Evolutionary conservation across 805 yeast species (phyloP), one percentile per base, ranked within the genome.

Genomic region (Kodamaea leandrae): DNA sequence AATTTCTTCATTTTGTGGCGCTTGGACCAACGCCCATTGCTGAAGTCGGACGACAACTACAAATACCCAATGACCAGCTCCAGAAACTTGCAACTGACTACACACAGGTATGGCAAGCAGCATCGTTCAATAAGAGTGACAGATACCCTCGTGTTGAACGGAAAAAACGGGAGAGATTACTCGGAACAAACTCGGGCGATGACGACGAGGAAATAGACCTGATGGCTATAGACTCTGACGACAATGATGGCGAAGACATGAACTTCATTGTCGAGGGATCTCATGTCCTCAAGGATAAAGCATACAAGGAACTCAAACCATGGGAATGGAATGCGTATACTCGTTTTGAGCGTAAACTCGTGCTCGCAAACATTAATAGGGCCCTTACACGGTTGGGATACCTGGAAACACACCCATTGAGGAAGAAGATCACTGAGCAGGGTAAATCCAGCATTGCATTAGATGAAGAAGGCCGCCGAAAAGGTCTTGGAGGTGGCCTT

Each of bases 1-100:
- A 72, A 38, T 59, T 76, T 27, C 50, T 74, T 16, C 73, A 72
- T 46, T 54, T 71, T 18, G 50, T 77, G 26, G 77, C 82, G 1
- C 53, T 76, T 30, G 81, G 78, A 1, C 79, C 81, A 2, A 54
- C 60, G 13, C 52, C 74, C 1, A 46, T 55, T 1, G 48, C 52
- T 2, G 58, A 57, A 1, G 48, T 76, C 9, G 44, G 58, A 6
- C 46, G 48, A 12, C 32, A 35, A 3, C 36, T 48, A 28, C 36
- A 36, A 23, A 29, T 32, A 17, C 36, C 39, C 20, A 23, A 52
- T 58, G 60, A 60, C 36, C 44, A 59, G 17, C 26, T 54, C 3
- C 40, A 52, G 15, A 41, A 45, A 4, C 71, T 63, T 12, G 39
- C 51, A 39, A 49, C 62, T 51, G 42, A 60, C 42, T 70, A 56